Evolutionary conservation across 345 rosid genomes (phyloP), one percentile per base, ranked within the genome.

Genomic region (Bruguiera gymnorhiza): DNA sequence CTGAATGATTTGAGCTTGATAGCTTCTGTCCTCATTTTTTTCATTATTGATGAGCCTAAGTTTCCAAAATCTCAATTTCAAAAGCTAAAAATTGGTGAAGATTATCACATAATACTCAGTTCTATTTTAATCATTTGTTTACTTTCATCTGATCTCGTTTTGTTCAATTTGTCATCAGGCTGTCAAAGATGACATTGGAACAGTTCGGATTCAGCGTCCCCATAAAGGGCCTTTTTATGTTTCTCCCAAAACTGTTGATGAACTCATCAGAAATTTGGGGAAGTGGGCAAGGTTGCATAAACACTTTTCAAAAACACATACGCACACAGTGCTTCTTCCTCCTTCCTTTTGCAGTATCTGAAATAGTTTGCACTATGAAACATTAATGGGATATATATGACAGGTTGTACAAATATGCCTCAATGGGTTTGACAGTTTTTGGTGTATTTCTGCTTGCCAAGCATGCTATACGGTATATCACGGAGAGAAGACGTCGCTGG

Each of bases 191-290:
- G 96, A 95, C 76, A 82, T 87, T 76, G 99, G 97, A 67, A 89
- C 86, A 29, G 65, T 91, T 46, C 85, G 96, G 72, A 80, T 95
- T 71, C 92, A 89, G 83, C 82, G 89, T 69, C 96, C 96, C 15
- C 85, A 85, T 65, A 87, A 84, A 65, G 97, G 97, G 59, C 99
- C 99, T 60, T 95, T 91, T 78, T 91, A 95, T 73, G 89, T 95
- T 30, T 84, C 97, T 70, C 92, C 93, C 16, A 91, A 84, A 70
- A 74, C 89, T 69, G 85, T 95, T 52, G 88, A 84, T 77, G 91
- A 81, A 57, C 81, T 82, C 65, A 75, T 85, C 78, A 82, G 80
- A 65, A 82, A 86, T 80, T 82, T 88, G 63, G 97, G 96, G 63
- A 82, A 89, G 77, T 88, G 91, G 91, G 90, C 96, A 70, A 91